These are phyloP conservation scores for Phytophthora sojae DNA, from an alignment of 352 stramenopile species.

Conservation along the genomic window DNA sequence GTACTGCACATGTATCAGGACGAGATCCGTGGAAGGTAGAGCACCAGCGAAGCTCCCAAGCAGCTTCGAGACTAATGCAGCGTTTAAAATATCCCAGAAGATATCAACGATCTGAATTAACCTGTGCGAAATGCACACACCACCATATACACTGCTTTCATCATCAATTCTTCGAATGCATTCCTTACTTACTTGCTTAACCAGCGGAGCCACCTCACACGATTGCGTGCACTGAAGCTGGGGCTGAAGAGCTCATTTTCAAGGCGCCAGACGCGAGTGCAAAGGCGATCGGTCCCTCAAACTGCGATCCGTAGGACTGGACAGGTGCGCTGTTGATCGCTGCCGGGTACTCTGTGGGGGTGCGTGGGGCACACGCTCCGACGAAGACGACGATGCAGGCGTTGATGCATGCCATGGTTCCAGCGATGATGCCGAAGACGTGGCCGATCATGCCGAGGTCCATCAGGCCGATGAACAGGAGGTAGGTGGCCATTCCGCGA, in stretches of 20 bases:
- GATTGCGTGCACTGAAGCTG: constrained; percentile 30
- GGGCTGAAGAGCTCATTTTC: constrained; percentile 21
- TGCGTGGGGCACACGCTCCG: constrained; percentile 34
- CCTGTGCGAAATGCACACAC: not conserved
- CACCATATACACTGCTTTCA: not conserved
- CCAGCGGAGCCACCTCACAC: constrained; percentile 10
- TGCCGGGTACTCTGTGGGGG: constrained; percentile 22
- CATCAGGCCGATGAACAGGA: constrained; percentile 70
- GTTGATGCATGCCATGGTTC: constrained; percentile 45
- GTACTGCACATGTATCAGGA: constrained; percentile 9
- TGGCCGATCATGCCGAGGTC: constrained; percentile 61
- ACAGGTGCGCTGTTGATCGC: constrained; percentile 26
- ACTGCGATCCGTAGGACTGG: constrained; percentile 35
- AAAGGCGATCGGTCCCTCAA: constrained; percentile 37
- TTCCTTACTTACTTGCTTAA: not conserved
- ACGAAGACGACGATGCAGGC: constrained; percentile 51
- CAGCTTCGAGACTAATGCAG: constrained; percentile 17
- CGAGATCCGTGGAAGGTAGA: constrained; percentile 27
- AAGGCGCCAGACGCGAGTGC: constrained; percentile 30
- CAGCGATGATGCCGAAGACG: constrained; percentile 47
- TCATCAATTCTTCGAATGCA: not conserved
- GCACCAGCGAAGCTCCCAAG: constrained; percentile 8
- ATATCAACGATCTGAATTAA: not conserved
- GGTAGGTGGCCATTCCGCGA: constrained; percentile 53
- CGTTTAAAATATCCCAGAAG: not conserved